phyloP scores from a whole-genome alignment of 495 filamentous ascomycete species.

The Diplogelasinospora grovesii region DNA sequence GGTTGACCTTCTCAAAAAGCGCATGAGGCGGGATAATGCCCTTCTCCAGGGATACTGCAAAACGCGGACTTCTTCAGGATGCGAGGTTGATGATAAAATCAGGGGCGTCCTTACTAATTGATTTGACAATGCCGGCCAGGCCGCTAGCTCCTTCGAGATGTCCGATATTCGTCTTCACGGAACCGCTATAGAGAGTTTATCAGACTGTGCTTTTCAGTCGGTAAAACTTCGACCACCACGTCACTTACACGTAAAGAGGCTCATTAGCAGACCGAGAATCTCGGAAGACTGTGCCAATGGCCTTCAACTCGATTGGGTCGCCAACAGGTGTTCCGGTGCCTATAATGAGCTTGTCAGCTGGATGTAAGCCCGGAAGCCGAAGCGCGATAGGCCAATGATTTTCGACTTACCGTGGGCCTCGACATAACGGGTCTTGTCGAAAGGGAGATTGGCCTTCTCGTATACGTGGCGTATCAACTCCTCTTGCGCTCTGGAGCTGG shows the following conservation, averaged over 20 bases:
- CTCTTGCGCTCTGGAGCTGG: conserved; percentile 42
- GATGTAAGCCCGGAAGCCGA: no score
- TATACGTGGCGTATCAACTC: conserved; percentile 42
- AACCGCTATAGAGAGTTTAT: conserved; percentile 41
- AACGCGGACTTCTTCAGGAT: background rate
- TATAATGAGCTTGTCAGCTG: no score
- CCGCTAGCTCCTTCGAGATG: conserved; percentile 31
- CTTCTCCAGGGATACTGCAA: conserved; percentile 22
- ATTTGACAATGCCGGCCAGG: conserved; percentile 30
- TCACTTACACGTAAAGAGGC: no score
- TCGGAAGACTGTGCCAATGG: no score
- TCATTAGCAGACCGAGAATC: no score
- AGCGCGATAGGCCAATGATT: no score
- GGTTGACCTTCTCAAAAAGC: conserved; percentile 40
- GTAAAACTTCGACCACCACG: no score
- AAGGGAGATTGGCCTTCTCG: conserved; percentile 35
- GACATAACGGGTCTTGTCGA: no score
- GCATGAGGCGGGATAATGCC: conserved; percentile 44
- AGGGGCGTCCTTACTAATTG: background rate
- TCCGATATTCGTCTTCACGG: conserved; percentile 37
- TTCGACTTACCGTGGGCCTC: no score
- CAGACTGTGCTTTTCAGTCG: no score
- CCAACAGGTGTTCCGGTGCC: no score
- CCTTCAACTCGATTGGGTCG: no score
- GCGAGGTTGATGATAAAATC: background rate